Conservation (phyloP, 352 stramenopile species). For the Elongisporangium senticosum region DNA sequence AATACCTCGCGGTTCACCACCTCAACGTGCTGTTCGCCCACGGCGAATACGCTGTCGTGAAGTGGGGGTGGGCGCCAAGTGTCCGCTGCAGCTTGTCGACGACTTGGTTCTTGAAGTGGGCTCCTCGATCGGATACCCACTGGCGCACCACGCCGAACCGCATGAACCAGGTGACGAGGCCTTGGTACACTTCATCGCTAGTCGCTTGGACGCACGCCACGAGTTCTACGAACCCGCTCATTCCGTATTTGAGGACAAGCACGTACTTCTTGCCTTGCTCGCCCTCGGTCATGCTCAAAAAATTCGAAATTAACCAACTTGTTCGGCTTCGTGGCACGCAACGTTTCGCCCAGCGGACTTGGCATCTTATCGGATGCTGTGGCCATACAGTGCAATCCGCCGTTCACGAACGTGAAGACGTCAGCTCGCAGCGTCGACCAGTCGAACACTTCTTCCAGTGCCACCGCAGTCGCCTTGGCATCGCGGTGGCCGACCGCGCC, state of each 20-base stretch:
- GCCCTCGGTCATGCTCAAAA: constrained; percentile 11
- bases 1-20: constrained; percentile 22
- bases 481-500: constrained; percentile 18
- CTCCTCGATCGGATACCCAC: constrained; percentile 23
- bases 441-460: constrained; percentile 6
- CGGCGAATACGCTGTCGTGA: constrained; percentile 19
- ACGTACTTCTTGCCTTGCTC: constrained; percentile 15
- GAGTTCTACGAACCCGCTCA: constrained; percentile 21
- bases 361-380: not conserved
- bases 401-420: constrained; percentile 9
- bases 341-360: constrained; percentile 11
- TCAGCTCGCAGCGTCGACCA: constrained; percentile 11
- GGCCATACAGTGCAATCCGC: constrained; percentile 15
- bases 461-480: constrained; percentile 8
- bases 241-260: constrained; percentile 22
- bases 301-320: constrained; percentile 36
- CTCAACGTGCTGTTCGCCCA: constrained; percentile 28
- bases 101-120: constrained; percentile 27
- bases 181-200: not conserved
- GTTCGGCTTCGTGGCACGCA: constrained; percentile 24
- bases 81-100: constrained; percentile 8
- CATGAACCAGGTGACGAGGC: constrained; percentile 22
- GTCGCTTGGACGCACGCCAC: constrained; percentile 7
- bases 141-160: constrained; percentile 11
- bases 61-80: constrained; percentile 17